A percentile compares a stretch with the other conserved stretches of the same genome.
Conservation (phyloP, 345 rosid species). For the Zanthoxylum bungeanum region DNA sequence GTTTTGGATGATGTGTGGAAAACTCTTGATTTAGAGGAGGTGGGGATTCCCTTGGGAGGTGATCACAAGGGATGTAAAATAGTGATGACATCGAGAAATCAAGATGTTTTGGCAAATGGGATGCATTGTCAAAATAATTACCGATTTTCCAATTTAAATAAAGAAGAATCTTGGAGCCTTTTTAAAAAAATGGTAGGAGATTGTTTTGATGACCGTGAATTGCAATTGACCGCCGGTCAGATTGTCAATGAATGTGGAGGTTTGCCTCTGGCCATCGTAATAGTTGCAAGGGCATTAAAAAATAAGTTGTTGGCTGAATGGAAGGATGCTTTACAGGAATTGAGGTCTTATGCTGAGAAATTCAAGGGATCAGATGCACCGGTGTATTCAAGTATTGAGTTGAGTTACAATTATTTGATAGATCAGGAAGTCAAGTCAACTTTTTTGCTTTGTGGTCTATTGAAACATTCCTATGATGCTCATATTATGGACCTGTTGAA, state of each 20-base stretch:
- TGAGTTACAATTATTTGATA: background rate
- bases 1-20: conserved; percentile 13
- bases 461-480: background rate
- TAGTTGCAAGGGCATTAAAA: conserved; percentile 20
- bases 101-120: background rate
- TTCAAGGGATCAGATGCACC: background rate
- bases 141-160: background rate
- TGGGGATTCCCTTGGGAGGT: conserved; percentile 7
- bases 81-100: background rate
- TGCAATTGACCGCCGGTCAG: conserved; percentile 11
- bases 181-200: conserved; percentile 20
- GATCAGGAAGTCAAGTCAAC: background rate
- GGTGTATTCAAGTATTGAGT: background rate
- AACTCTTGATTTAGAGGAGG: background rate
- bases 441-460: conserved; percentile 4
- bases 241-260: conserved; percentile 25
- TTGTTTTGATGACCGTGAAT: background rate
- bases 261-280: background rate
- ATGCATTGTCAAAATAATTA: background rate
- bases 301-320: background rate
- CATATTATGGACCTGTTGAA: conserved; percentile 13
- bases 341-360: background rate
- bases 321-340: conserved; percentile 16
- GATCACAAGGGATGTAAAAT: background rate
- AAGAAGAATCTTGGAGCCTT: conserved; percentile 17